phyloP scores from a whole-genome alignment of 176 grass and related monocot species.

The Aechmea fasciata region DNA sequence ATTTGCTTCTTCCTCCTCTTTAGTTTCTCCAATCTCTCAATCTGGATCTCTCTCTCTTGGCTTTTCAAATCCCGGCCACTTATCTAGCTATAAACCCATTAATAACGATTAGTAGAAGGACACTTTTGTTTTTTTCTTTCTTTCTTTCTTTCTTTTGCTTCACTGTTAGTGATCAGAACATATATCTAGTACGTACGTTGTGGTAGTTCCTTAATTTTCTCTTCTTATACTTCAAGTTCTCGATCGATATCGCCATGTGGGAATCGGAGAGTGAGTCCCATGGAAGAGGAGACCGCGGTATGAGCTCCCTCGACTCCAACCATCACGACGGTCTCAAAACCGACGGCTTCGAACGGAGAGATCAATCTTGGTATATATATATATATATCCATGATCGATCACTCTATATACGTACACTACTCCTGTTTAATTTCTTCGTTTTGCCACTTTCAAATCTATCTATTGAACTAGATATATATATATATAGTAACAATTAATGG shows the following conservation, averaged over 20 bases:
- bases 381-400: no score
- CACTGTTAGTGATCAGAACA: no score
- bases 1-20: neutral
- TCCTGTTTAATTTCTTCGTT: neutral
- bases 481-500: no score
- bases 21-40: neutral
- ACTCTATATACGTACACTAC: no score
- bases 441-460: neutral
- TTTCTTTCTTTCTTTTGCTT: neutral
- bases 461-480: neutral
- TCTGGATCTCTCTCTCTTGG: neutral
- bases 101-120: no score
- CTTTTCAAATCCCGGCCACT: neutral
- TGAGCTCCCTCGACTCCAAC: conserved; percentile 38
- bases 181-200: no score
- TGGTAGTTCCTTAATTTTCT: neutral
- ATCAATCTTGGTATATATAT: conserved; percentile 60
- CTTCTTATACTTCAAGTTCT: neutral
- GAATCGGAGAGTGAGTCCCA: conserved; percentile 59
- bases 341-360: conserved; percentile 63
- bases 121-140: neutral
- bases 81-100: no score
- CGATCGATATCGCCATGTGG: conserved; percentile 57
- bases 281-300: conserved; percentile 47
- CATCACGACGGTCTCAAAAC: conserved; percentile 52